Conservation (phyloP, 257 asterid genomes). For the Gentiana straminea region DNA sequence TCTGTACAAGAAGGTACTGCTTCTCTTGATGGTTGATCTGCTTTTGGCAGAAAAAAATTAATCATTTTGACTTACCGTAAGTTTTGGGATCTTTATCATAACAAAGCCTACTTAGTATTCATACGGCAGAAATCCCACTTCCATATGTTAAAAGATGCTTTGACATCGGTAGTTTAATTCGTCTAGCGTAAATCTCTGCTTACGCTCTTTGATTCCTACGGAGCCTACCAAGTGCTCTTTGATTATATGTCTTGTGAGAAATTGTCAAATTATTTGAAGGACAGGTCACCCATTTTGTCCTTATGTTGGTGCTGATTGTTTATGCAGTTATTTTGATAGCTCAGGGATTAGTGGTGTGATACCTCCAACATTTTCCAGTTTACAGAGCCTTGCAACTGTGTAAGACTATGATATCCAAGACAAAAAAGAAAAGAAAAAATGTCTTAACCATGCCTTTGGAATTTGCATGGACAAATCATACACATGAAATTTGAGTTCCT, state of each 20-base stretch:
- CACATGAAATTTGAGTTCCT: too few relatives aligned
- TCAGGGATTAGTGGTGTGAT: conserved; percentile 50
- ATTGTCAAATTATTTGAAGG: neutral
- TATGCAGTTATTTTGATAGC: conserved; percentile 39
- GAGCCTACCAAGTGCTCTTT: neutral
- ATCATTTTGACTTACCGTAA: too few relatives aligned
- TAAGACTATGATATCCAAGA: conserved; percentile 14
- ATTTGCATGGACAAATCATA: neutral
- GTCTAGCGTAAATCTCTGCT: too few relatives aligned
- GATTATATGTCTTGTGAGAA: neutral
- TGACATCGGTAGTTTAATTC: too few relatives aligned
- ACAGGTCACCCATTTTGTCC: neutral
- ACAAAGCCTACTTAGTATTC: too few relatives aligned
- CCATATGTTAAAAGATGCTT: too few relatives aligned
- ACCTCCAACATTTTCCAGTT: conserved; percentile 36
- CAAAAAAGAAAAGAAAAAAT: neutral
- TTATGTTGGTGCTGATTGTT: neutral
- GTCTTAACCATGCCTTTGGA: neutral
- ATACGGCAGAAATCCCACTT: too few relatives aligned
- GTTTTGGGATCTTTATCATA: too few relatives aligned
- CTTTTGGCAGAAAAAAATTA: too few relatives aligned
- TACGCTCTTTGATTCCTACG: neutral
- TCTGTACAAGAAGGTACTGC: too few relatives aligned
- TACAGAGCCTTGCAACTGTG: conserved; percentile 32
- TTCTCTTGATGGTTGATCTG: too few relatives aligned